Percentiles rank a stretch among this genome's conserved stretches.
These are phyloP conservation scores for Desmodesmus armatus DNA, from an alignment of 139 green algal genomes.

Conservation along the genomic window DNA sequence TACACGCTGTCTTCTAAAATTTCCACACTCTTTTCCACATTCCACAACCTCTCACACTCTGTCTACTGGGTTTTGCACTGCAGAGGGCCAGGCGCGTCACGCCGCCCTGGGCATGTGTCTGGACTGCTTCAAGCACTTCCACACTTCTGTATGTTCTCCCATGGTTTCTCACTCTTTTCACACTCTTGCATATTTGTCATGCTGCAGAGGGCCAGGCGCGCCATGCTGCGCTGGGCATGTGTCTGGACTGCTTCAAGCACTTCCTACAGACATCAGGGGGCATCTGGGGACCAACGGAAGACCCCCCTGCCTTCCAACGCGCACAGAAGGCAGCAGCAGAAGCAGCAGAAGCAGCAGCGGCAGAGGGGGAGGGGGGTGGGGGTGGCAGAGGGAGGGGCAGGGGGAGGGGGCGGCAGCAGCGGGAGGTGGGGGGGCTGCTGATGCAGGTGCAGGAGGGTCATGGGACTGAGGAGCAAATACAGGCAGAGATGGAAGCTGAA, in stretches of 20 bases:
- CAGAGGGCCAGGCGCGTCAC: conserved; percentile 37
- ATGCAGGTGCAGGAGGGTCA: background rate
- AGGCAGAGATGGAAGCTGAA: conserved; percentile 24
- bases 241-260: conserved; percentile 66
- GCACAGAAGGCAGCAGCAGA: background rate
- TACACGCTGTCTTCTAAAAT: too few relatives aligned
- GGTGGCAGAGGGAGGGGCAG: background rate
- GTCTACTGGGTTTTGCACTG: too few relatives aligned
- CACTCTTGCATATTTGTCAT: too few relatives aligned
- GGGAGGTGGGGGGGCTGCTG: conserved; percentile 1
- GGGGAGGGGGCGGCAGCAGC: background rate
- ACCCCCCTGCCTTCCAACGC: conserved; percentile 73
- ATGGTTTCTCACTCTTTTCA: too few relatives aligned
- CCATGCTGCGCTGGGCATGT: conserved; percentile 77
- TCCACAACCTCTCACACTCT: too few relatives aligned
- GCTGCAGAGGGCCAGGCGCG: conserved; percentile 6
- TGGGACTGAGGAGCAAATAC: conserved; percentile 21
- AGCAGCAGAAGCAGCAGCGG: conserved; percentile 1
- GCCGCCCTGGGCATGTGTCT: conserved; percentile 78
- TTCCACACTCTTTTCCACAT: too few relatives aligned
- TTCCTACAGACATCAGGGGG: conserved; percentile 71
- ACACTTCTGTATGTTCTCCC: too few relatives aligned
- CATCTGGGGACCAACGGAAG: conserved; percentile 49
- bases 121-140: conserved; percentile 70
- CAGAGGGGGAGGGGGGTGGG: background rate